phyloP scores from a whole-genome alignment of 2,329 filamentous ascomycete genomes.

The Aspergillaceae sp. region DNA sequence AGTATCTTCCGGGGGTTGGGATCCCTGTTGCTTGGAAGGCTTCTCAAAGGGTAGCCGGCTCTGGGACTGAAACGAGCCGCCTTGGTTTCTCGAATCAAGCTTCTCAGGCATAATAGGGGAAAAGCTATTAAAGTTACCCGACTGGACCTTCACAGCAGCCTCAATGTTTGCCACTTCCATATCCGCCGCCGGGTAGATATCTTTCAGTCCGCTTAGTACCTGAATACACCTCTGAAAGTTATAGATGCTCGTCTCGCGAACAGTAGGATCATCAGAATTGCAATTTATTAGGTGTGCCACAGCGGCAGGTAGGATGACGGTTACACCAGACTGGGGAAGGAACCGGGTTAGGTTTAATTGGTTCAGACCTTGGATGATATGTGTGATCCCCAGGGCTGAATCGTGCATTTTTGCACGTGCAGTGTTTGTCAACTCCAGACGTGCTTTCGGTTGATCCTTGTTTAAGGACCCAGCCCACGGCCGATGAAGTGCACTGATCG shows the following conservation, averaged over 20 bases:
- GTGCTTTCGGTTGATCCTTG: conserved; percentile 34
- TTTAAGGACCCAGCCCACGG: conserved; percentile 66
- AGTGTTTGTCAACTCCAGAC: conserved; percentile 56
- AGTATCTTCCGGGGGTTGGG: not conserved
- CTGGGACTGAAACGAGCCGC: too few relatives aligned
- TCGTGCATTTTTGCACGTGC: conserved; percentile 72
- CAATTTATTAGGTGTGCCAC: conserved; percentile 83
- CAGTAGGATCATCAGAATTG: conserved; percentile 63
- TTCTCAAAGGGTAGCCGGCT: too few relatives aligned
- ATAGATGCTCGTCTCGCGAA: conserved; percentile 59
- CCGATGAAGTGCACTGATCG: conserved; percentile 76
- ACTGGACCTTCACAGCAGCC: conserved; percentile 25
- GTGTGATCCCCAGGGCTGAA: conserved; percentile 70
- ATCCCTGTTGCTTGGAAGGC: not conserved
- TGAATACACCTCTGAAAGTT: conserved; percentile 80
- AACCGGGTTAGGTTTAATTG: conserved; percentile 61
- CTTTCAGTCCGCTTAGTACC: conserved; percentile 71
- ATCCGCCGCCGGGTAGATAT: conserved; percentile 78
- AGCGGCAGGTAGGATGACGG: conserved; percentile 75
- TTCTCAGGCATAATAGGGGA: conserved; percentile 25
- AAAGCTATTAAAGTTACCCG: conserved; percentile 20
- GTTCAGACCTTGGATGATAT: conserved; percentile 66
- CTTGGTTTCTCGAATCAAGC: not conserved
- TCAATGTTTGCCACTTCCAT: conserved; percentile 46
- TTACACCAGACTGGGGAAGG: conserved; percentile 76